Evolutionary conservation across 495 filamentous ascomycete genomes (phyloP), one percentile per base, ranked within the genome.

Genomic region (Amniculicola lignicola): DNA sequence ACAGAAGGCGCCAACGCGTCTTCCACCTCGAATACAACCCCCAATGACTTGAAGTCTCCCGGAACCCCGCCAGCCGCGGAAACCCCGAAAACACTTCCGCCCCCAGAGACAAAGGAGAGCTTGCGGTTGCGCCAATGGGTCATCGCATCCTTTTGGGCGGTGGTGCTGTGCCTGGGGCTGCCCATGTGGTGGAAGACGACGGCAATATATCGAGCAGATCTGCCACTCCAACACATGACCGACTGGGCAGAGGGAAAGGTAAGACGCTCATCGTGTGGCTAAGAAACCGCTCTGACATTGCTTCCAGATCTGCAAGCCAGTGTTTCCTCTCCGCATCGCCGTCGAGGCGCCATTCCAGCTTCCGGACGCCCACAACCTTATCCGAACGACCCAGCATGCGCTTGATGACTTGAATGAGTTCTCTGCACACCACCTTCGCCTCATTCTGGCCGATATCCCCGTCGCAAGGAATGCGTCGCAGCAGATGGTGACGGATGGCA

Each of bases 131-230:
- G 91, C 43, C 78, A 79, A 46, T 76, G 72, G 48, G 86, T 97
- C 39, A 84, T 98, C 62, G 70, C 87, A 44, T 90, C 93, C 4
- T 97, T 97, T 65, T 97, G 93, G 94, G 75, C 80, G 16, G 83
- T 96, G 14, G 89, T 94, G 11, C 67, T 95, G 21, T 80, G 86
- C 27, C 75, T 97, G 15, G 94, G 93, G 15, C 71, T 97, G 55
- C 93, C 93, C 60, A 85, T 95, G 83, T 98, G 93, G 93, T 89
- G 89, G 83, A 83, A 84, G 68, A 97, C 93, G n/a, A 97, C 94
- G 0, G 85, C 88, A 0, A 93, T 97, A 62, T 89, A 96, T 73
- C 82, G 93, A 37, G 90, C 93, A 1, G 78, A 82, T 31, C 73
- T 98, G 62, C 93, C 93, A 31, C 69, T 96, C 64, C 77, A 83